A percentile compares a stretch with the other conserved stretches of the same genome.
Evolutionary conservation across 805 yeast species (phyloP).

Genomic region (Hanseniaspora lindneri): DNA sequence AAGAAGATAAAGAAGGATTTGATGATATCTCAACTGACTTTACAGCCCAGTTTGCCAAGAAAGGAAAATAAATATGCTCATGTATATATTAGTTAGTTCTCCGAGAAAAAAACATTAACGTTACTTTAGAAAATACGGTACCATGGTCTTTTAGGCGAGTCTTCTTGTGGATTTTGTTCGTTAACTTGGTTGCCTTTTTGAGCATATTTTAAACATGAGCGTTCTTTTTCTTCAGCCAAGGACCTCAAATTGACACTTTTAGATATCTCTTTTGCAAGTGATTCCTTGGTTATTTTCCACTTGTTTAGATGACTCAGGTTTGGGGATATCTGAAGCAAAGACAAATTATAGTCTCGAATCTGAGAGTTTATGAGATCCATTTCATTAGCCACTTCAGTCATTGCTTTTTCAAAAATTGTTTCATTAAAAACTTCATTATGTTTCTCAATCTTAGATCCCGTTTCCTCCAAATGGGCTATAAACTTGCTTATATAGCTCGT

Average conservation of each 20-base stretch:
- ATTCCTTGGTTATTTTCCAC: not conserved
- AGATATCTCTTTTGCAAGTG: not conserved
- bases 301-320: not conserved
- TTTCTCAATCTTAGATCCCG: not conserved
- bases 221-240: too few species aligned
- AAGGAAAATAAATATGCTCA: not conserved
- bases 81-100: not conserved
- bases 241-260: not conserved
- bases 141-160: too few species aligned
- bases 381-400: not conserved
- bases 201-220: not conserved
- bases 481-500: constrained; percentile 19
- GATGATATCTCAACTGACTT: constrained; percentile 12
- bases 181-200: not conserved
- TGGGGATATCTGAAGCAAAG: not conserved
- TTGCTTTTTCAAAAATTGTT: constrained; percentile 41
- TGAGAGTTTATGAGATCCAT: not conserved
- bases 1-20: not conserved
- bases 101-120: too few species aligned
- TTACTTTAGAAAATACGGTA: too few species aligned
- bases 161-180: too few species aligned
- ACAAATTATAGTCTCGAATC: constrained; percentile 6
- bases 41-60: constrained; percentile 9
- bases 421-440: constrained; percentile 24
- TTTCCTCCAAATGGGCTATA: constrained; percentile 2